Conservation (phyloP, 805 yeast genomes). For the Brettanomyces custersianus region DNA sequence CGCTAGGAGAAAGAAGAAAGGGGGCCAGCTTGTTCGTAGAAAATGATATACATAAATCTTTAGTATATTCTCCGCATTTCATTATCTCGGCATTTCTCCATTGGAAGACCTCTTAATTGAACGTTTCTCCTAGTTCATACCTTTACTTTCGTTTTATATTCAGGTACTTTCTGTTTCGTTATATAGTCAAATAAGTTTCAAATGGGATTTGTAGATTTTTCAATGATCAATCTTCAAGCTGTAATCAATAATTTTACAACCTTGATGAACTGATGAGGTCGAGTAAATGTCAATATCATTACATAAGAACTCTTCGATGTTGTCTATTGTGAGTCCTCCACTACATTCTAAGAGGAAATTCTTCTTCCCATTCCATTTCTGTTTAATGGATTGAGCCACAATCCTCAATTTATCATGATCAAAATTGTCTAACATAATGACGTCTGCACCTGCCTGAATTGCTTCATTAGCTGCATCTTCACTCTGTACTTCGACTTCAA, state of each 20-base stretch:
- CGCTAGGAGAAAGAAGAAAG: too few relatives aligned
- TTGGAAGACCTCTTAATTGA: too few relatives aligned
- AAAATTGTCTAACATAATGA: slow-evolving; percentile 91
- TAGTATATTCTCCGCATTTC: too few relatives aligned
- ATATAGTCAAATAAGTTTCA: too few relatives aligned
- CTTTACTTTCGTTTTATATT: too few relatives aligned
- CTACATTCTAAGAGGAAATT: slow-evolving; percentile 76
- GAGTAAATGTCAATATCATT: slow-evolving; percentile 83
- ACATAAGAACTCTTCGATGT: slow-evolving; percentile 57
- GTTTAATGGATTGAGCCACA: slow-evolving; percentile 58
- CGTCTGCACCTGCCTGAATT: slow-evolving; percentile 90
- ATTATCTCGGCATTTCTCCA: too few relatives aligned
- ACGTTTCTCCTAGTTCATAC: too few relatives aligned
- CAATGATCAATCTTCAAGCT: slow-evolving; percentile 59
- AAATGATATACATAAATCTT: too few relatives aligned
- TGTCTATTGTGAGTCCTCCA: slow-evolving; percentile 76
- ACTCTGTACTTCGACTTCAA: slow-evolving; percentile 85
- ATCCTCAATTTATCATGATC: slow-evolving; percentile 50
- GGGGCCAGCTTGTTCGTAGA: too few relatives aligned
- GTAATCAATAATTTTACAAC: slow-evolving; percentile 75
- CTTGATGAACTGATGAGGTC: slow-evolving; percentile 88
- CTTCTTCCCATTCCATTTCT: slow-evolving; percentile 38
- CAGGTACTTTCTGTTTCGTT: too few relatives aligned
- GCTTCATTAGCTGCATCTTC: slow-evolving; percentile 89
- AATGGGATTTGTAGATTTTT: too few relatives aligned